These are phyloP conservation scores for Guillardia theta DNA, from an alignment of 78 protist genomes.

Conservation along the genomic window DNA sequence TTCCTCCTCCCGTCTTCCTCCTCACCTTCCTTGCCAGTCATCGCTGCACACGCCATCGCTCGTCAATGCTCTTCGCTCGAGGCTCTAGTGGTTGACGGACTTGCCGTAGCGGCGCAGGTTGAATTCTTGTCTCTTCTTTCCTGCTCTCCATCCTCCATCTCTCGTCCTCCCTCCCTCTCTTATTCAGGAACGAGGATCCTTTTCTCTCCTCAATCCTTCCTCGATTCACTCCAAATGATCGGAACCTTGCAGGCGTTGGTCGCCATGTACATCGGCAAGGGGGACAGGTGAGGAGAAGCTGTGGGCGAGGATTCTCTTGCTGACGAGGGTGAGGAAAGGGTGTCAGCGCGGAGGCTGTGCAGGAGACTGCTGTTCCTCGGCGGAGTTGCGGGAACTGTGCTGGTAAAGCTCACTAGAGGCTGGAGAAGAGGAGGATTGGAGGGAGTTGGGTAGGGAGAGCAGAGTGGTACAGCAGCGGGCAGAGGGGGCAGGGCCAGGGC, in stretches of 20 bases:
- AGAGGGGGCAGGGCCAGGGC: no score
- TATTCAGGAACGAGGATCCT: not conserved
- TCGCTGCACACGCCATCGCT: not conserved
- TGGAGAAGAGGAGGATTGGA: no score
- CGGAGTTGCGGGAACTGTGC: not conserved
- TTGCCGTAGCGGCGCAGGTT: not conserved
- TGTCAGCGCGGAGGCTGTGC: not conserved
- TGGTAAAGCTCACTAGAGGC: no score
- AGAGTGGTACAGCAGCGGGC: no score
- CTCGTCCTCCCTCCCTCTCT: not conserved
- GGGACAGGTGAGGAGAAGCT: no score
- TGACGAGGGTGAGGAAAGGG: no score
- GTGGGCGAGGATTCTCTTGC: no score
- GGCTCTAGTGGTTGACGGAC: not conserved
- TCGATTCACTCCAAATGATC: not conserved
- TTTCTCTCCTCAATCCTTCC: not conserved
- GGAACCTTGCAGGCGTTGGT: not conserved
- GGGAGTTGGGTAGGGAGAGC: no score
- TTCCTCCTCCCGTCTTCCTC: no score
- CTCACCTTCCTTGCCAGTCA: no score
- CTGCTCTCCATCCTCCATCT: not conserved
- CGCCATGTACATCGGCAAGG: slow-evolving; percentile 12
- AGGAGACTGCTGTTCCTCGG: not conserved
- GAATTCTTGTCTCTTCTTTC: not conserved
- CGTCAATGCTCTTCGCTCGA: not conserved